These are phyloP conservation scores for Populus hybrid DNA, from an alignment of 441 rosid genomes.

Conservation along the genomic window DNA sequence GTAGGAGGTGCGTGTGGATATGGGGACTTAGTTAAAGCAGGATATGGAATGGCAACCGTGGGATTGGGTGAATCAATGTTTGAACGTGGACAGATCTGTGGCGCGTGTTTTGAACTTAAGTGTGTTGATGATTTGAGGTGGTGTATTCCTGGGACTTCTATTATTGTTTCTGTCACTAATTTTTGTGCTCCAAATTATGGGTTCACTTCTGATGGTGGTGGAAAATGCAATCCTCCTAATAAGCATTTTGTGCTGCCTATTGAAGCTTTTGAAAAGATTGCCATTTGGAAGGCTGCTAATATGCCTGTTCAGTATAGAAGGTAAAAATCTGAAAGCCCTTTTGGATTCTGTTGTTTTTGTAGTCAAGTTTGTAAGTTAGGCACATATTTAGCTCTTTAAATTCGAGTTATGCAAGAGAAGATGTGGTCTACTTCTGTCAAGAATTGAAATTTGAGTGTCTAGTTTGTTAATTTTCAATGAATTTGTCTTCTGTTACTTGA, in stretches of 20 bases:
- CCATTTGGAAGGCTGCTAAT: conserved; percentile 94
- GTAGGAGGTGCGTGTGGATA: conserved; percentile 96
- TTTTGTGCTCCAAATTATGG: conserved; percentile 97
- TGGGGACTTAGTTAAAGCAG: conserved; percentile 75
- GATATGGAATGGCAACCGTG: conserved; percentile 94
- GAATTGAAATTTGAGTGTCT: not conserved
- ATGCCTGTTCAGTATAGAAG: conserved; percentile 93
- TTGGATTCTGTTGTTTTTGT: not conserved
- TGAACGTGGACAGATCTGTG: conserved; percentile 93
- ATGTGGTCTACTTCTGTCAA: not conserved
- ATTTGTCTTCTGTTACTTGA: not conserved
- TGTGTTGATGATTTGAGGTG: conserved; percentile 85
- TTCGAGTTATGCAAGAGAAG: not conserved
- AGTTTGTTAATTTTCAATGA: not conserved
- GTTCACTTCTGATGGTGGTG: conserved; percentile 76
- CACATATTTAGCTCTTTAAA: not conserved
- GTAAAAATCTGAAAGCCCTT: conserved; percentile 27
- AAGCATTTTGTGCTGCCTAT: conserved; percentile 92
- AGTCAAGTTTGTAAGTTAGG: not conserved
- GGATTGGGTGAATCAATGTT: conserved; percentile 78
- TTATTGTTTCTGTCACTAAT: conserved; percentile 76
- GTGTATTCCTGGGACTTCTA: conserved; percentile 91
- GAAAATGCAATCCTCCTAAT: conserved; percentile 88
- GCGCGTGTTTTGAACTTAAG: conserved; percentile 84
- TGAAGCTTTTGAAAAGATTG: conserved; percentile 91